Base-by-base conservation (phyloP, 371 early-diverging fungal genomes). In the Mucor plumbeus region DNA sequence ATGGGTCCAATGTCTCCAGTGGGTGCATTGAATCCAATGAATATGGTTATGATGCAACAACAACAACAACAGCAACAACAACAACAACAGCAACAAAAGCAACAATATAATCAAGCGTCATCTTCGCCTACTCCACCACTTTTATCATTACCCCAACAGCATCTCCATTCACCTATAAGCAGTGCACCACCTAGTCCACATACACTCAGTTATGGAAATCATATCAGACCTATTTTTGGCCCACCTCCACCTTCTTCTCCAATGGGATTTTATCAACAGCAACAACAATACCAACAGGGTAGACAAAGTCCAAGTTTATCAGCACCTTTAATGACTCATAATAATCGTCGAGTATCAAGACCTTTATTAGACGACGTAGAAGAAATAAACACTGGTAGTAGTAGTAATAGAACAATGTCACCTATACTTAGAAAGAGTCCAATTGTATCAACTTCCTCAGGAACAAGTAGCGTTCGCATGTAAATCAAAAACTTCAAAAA, bases 291-390 rank as follows among this genome's bases (percentile, higher is more conserved):
- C 3, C 63, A 63, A 33, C 54, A 54, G 31, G 67, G 63, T 39
- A 47, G 67, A 38, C 67, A 65, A 59, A 63, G 67, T 8, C 67
- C 65, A 21, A 64, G 65, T 47, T 56, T 69, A 13, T 60, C 71
- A 41, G 54, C 67, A 19, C 71, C 71, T 35, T 41, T 59, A 4
- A 31, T 59, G 14, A 19, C 63, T 26, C 67, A 66, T 47, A 40
- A 38, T 19, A 66, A 59, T 56, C 41, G 67, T 19, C 61, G 61
- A 3, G 43, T 50, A 43, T 63, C 71, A 38, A 58, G 56, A 35
- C 67, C 61, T 36, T 19, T 63, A 21, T 39, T 61, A 53, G 67
- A 66, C 58, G 63, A 62, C 17, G 47, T 66, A 33, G 70, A 70
- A 50, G 71, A 62, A 47, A 21, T 8, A 10, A 39, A 17, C 17